A percentile compares a stretch with the other conserved stretches of the same genome.
phyloP scores from a whole-genome alignment of 1,139 yeast species.

The Protomyces macrosporus region DNA sequence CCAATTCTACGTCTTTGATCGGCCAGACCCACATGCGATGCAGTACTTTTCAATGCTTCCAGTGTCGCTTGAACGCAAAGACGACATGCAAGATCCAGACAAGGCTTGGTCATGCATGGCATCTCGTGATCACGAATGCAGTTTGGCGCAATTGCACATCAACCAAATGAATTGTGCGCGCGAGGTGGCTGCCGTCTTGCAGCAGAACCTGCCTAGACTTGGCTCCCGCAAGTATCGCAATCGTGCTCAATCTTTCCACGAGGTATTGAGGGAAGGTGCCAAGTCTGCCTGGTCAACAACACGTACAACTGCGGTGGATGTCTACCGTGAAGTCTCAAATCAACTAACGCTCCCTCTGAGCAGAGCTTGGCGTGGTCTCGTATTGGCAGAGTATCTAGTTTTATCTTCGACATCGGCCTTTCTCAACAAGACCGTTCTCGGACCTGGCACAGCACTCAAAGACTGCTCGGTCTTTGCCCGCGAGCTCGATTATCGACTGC shows the following conservation, averaged over 20 bases:
- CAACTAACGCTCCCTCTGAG: not conserved
- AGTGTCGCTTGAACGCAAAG: slow-evolving; percentile 52
- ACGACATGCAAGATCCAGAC: slow-evolving; percentile 34
- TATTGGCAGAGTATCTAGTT: slow-evolving; percentile 36
- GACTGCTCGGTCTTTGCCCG: slow-evolving; percentile 56
- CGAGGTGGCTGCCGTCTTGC: slow-evolving; percentile 30
- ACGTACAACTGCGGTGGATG: not conserved
- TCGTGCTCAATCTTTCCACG: slow-evolving; percentile 10
- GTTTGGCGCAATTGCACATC: slow-evolving; percentile 27
- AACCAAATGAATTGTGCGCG: slow-evolving; percentile 32
- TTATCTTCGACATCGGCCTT: slow-evolving; percentile 42
- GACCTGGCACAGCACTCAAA: slow-evolving; percentile 39
- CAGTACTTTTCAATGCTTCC: slow-evolving; percentile 78
- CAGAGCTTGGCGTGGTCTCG: slow-evolving; percentile 19
- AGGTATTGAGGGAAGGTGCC: not conserved
- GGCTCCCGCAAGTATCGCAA: slow-evolving; percentile 1
- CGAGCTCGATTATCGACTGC: slow-evolving; percentile 72
- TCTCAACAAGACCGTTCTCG: slow-evolving; percentile 40
- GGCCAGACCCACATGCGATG: slow-evolving; percentile 67
- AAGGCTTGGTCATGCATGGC: slow-evolving; percentile 6
- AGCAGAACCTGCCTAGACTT: slow-evolving; percentile 19
- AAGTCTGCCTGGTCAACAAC: not conserved
- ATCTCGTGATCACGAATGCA: slow-evolving; percentile 27
- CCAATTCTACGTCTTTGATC: slow-evolving; percentile 56
- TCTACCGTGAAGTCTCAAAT: not conserved